Evolutionary conservation across 2,329 filamentous ascomycete species (phyloP).

Genomic region (Colletotrichum euphorbiae): DNA sequence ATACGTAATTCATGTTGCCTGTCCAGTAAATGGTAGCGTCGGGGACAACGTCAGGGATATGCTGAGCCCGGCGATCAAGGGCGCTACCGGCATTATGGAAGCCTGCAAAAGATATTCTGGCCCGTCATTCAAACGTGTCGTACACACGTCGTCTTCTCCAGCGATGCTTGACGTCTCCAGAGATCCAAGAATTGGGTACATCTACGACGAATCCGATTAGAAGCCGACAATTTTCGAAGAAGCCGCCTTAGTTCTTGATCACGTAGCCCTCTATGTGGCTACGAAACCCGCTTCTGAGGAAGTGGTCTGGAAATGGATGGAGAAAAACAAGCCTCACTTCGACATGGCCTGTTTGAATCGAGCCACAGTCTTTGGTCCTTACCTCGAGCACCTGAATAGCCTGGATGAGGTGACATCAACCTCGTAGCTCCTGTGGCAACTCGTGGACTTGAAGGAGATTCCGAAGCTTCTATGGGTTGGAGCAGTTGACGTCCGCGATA

Average conservation of each 20-base stretch:
- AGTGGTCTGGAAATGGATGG: slow-evolving; percentile 43
- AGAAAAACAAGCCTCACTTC: slow-evolving; percentile 48
- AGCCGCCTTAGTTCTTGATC: neutral
- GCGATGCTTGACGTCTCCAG: slow-evolving; percentile 33
- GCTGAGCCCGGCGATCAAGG: slow-evolving; percentile 48
- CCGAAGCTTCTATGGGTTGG: slow-evolving; percentile 43
- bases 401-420: slow-evolving; percentile 44
- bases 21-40: neutral
- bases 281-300: slow-evolving; percentile 4
- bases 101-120: slow-evolving; percentile 41
- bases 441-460: slow-evolving; percentile 45
- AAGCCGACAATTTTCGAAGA: slow-evolving; percentile 8
- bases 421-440: slow-evolving; percentile 49
- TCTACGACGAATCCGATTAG: slow-evolving; percentile 11
- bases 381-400: slow-evolving; percentile 46
- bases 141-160: slow-evolving; percentile 55
- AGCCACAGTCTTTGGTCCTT: slow-evolving; percentile 47
- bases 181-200: neutral
- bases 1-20: neutral
- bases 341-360: slow-evolving; percentile 45
- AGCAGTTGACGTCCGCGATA: slow-evolving; percentile 52
- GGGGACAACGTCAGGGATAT: slow-evolving; percentile 4
- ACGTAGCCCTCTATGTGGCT: neutral
- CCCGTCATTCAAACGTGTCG: slow-evolving; percentile 51
- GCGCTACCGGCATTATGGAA: slow-evolving; percentile 52